Conservation (phyloP, 352 stramenopile genomes). For the Phytopythium aichiense region DNA sequence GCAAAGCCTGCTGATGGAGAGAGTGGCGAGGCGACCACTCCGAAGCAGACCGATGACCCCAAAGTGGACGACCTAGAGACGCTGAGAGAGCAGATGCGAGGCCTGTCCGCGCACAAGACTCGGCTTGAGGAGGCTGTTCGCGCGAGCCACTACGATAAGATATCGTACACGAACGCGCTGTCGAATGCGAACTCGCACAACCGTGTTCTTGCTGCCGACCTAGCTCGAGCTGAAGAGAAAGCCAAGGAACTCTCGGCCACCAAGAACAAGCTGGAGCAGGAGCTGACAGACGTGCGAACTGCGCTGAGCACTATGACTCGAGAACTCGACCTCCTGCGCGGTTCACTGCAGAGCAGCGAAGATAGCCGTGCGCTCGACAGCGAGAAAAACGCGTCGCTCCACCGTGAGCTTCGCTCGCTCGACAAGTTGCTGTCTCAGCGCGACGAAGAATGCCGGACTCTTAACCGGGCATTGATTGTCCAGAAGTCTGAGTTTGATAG, state of each 20-base stretch:
- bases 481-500: slow-evolving; percentile 57
- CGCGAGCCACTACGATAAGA: slow-evolving; percentile 78
- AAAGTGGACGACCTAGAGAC: slow-evolving; percentile 7
- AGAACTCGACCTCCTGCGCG: slow-evolving; percentile 57
- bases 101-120: slow-evolving; percentile 48
- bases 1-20: slow-evolving; percentile 3
- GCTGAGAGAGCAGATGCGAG: slow-evolving; percentile 57
- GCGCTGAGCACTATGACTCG: slow-evolving; percentile 33
- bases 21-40: not conserved
- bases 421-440: slow-evolving; percentile 64
- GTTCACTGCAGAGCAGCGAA: slow-evolving; percentile 55
- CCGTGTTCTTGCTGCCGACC: slow-evolving; percentile 52
- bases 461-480: slow-evolving; percentile 52
- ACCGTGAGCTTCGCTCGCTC: slow-evolving; percentile 66
- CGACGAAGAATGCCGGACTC: slow-evolving; percentile 59
- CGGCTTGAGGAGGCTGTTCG: slow-evolving; percentile 71
- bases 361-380: slow-evolving; percentile 42
- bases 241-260: slow-evolving; percentile 32
- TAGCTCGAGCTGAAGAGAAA: slow-evolving; percentile 54
- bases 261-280: slow-evolving; percentile 41
- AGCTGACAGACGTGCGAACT: slow-evolving; percentile 31
- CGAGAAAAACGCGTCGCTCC: slow-evolving; percentile 70
- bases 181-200: slow-evolving; percentile 79
- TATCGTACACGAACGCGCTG: slow-evolving; percentile 77
- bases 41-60: slow-evolving; percentile 4